Evolutionary conservation across 306 rosid species (phyloP), one percentile per base, ranked within the genome.

Genomic region (Glycine soja): DNA sequence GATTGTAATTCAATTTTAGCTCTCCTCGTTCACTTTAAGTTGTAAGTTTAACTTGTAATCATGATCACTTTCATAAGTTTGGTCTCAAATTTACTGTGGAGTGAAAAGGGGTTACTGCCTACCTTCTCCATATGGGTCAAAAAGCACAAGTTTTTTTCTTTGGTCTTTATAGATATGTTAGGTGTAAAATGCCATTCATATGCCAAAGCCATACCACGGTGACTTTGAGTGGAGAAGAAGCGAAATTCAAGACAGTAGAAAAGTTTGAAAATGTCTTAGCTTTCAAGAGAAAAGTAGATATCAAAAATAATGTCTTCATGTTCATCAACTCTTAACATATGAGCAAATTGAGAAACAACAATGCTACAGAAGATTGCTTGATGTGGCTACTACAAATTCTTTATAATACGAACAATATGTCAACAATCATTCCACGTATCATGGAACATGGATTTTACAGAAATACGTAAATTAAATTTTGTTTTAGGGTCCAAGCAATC

Each of bases 201-300:
- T 73, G 82, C 80, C 51, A 86, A 84, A 82, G 72, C 66, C 79
- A 72, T 76, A 62, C 67, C 80, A 54, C 15, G 61, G 30, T 82
- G 86, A 75, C 91, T 82, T 91, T 90, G 97, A 88, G 97, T 93
- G 82, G 77, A 86, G 75, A 88, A 82, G 79, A 88, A 90, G 97
- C 70, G 84, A 93, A 80, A 83, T 81, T 87, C 82, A 65, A 80
- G 77, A 80, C 47, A 70, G 64, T 48, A 57, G 83, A 85, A 48
- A 75, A 64, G 76, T 64, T 66, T 38, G 77, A 42, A 84, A 79
- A 74, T 85, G 76, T 76, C 97, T 91, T 93, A 77, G 91, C 92
- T 90, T 90, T 82, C 86, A 93, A 93, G 97, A 91, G 86, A 88
- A 75, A 92, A 84, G 72, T 74, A 84, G 51, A 63, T 54, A 74